Evolutionary conservation across 495 filamentous ascomycete genomes (phyloP), one percentile per base, ranked within the genome.

Genomic region (Tuber brumale): DNA sequence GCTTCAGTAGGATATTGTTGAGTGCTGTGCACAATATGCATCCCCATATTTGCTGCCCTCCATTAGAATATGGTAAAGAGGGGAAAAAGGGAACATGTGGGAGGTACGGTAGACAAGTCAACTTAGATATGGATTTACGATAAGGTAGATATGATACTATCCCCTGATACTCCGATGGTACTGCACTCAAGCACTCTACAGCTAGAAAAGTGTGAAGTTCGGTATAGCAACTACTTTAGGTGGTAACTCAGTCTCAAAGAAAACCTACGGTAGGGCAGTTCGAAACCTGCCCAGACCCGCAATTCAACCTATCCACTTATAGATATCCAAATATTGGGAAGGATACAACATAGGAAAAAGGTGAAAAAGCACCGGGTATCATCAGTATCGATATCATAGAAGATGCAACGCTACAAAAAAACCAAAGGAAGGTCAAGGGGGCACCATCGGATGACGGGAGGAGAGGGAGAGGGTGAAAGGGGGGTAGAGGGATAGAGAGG

Each of bases 221-320:
- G 57, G 57, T 6, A 66, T 12, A 61, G 10, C 10, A 14, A 61
- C 23, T 51, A n/a, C 48, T 10, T n/a, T n/a, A 51, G 8, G 51
- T n/a, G 14, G 51, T 31, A 31, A 27, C 9, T 1, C 0, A 27
- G 27, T 31, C 51, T 71, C 19, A 72, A 51, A 72, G 70, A 76
- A 51, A 76, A 70, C 44, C 61, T 61, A n/a, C n/a, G n/a, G n/a
- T n/a, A 73, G 78, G 43, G 77, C 57, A 76, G 72, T 80, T 80
- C 78, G 70, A 70, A 80, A 80, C 75, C 73, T 76, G 73, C 51
- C 76, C 57, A 43, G 61, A 51, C 73, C 73, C 14, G 35, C 39
- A 75, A 73, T 75, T 45, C 37, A 39, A 79, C 61, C 70, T 73
- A 75, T 45, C 70, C 44, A 51, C 72, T 75, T 72, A 72, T 2